Evolutionary conservation across 2,329 filamentous ascomycete species (phyloP), one percentile per base, ranked within the genome.

Genomic region (Pseudomassariella vexata): DNA sequence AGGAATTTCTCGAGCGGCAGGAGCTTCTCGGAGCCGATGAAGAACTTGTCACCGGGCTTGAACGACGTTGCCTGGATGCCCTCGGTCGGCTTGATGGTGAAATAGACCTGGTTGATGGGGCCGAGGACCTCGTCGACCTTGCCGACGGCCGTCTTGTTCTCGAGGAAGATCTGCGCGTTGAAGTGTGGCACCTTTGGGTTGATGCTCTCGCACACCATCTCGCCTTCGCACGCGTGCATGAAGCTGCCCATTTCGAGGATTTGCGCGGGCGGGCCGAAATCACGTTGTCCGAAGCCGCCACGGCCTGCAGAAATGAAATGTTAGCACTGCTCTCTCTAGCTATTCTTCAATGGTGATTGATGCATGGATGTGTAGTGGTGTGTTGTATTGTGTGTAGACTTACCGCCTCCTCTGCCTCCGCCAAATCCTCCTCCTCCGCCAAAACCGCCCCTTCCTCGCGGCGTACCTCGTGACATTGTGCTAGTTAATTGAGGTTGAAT

Each of bases 41-140:
- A 98, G 67, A 98, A 94, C 68, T 94, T 95, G 73, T 96, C 92
- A 57, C 92, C 92, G 42, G 81, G 66, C 71, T 95, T 94, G 80
- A 96, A 98, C 24, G 85, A 92, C 38, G 81, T 78, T 41, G 92
- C 88, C 63, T 94, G 85, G 60, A 98, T 96, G 50, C 92, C 92
- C 59, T 96, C 90, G 58, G 87, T 81, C 34, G 90, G 89, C 70
- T 96, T 96, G 63, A 98, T 84, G 53, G 90, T 96, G 73, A 98
- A 98, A 72, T 84, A 95, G 53, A 96, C 86, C 65, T 95, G 84
- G 73, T 95, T 96, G 64, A 98, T 85, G 43, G 92, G 90, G 36
- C 92, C 92, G 48, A 98, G 82, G 47, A 98, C 85, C 68, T 98
- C 92, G 67, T 98, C 92, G 57, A 98, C 85, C 68, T 96, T 96